Evolutionary conservation across 1,284 basidiomycete species (phyloP).

Genomic region (Phlebopus sp.): DNA sequence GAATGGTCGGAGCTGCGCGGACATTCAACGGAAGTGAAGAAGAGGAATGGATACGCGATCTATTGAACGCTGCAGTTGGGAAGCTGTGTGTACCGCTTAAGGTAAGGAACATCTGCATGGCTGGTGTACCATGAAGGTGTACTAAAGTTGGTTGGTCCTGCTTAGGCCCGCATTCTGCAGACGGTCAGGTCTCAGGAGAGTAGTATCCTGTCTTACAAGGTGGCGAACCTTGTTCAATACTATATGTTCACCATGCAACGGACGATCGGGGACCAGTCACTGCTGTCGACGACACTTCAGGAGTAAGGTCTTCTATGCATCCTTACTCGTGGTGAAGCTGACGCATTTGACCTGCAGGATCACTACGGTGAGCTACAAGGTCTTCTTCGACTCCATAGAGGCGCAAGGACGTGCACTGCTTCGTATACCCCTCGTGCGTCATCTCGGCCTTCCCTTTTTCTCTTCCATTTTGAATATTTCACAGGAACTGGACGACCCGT

Average conservation of each 20-base stretch:
- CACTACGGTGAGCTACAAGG: conserved; percentile 74
- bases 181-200: conserved; percentile 92
- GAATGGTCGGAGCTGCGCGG: conserved; percentile 78
- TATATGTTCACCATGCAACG: conserved; percentile 90
- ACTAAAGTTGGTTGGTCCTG: conserved; percentile 3
- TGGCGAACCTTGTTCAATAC: conserved; percentile 93
- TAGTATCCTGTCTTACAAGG: conserved; percentile 86
- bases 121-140: not conserved
- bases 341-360: conserved; percentile 48
- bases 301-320: conserved; percentile 55
- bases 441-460: not conserved
- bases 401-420: conserved; percentile 75
- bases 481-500: conserved; percentile 73
- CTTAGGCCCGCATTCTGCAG: conserved; percentile 82
- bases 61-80: conserved; percentile 82
- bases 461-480: not conserved
- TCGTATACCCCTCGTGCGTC: conserved; percentile 66
- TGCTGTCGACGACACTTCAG: conserved; percentile 73
- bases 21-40: conserved; percentile 61
- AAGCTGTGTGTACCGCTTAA: conserved; percentile 86
- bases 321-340: not conserved
- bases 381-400: conserved; percentile 85
- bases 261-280: conserved; percentile 82
- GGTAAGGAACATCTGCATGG: conserved; percentile 39
- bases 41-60: conserved; percentile 75